Conservation (phyloP, 2,329 filamentous ascomycete species). For the Diaporthe citri region DNA sequence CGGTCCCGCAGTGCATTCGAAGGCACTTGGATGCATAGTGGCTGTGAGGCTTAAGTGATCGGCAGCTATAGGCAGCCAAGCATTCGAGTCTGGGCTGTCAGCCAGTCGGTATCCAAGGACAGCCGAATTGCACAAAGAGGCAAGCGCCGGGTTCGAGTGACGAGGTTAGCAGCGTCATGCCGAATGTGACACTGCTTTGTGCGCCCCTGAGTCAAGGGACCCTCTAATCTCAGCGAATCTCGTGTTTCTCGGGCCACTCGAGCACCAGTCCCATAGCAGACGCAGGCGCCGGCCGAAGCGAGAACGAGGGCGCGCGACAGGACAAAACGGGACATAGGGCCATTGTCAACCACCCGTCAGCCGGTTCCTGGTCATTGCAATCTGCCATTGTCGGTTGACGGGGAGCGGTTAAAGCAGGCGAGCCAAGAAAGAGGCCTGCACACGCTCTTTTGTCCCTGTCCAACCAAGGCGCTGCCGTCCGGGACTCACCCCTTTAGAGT, state of each 20-base stretch:
- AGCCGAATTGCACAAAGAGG: neutral
- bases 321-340: slow-evolving; percentile 4
- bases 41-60: neutral
- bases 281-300: slow-evolving; percentile 14
- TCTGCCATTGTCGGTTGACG: slow-evolving; percentile 15
- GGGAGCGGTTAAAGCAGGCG: neutral
- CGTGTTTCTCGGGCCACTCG: slow-evolving; percentile 19
- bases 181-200: slow-evolving; percentile 12
- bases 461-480: slow-evolving; percentile 19
- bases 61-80: neutral
- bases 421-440: slow-evolving; percentile 17
- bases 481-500: slow-evolving; percentile 10
- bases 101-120: neutral
- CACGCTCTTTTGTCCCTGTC: neutral
- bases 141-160: slow-evolving; percentile 9
- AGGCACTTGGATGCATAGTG: neutral
- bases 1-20: neutral
- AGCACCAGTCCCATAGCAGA: slow-evolving; percentile 23
- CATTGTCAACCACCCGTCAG: neutral
- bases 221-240: slow-evolving; percentile 17
- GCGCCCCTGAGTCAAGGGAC: slow-evolving; percentile 32
- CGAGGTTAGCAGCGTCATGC: neutral
- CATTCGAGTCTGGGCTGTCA: neutral
- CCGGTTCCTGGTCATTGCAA: slow-evolving; percentile 9
- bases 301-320: slow-evolving; percentile 6